Base-by-base conservation (phyloP, 1,284 basidiomycete genomes). In the Apiotrichum veenhuisii region DNA sequence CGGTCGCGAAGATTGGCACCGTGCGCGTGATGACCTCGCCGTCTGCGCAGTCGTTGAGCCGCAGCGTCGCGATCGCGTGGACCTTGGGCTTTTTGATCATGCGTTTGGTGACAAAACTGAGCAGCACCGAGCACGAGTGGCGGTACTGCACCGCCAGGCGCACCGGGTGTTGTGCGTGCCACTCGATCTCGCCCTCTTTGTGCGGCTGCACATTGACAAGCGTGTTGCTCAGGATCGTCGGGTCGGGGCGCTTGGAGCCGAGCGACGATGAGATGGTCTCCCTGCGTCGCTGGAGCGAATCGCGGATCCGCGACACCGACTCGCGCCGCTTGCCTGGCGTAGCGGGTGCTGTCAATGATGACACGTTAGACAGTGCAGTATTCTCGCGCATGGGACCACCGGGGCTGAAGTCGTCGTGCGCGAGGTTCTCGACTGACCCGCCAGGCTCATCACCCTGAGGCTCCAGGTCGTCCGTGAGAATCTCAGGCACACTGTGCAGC, bases 111-210 rank as follows among this genome's bases (percentile, higher is more conserved):
- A 68, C 51, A 41, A 77, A 68, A 1, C 62, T 64, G 36, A 78
- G 58, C n/a, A 77, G 48, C 20, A 77, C 49, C 0, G 69, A 70
- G 51, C 73, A 75, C 2, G 73, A 73, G 61, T 75, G 73, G 40
- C 76, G 69, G 60, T 77, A 78, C 59, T 71, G 57, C 12, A 75
- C 65, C 1, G 74, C 76, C 22, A 78, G 59, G 7, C 64, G 63
- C 27, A 65, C 59, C 0, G 66, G 64, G 11, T 56, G 48, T 5
- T 9, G 12, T 8, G 17, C n/a, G 26, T 3, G 12, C 49, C 49
- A 50, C 26, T 40, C 26, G 2, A 50, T 25, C 5, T 41, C 38
- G 34, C n/a, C 23, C 14, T 20, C 18, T 3, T 3, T 7, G 14
- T 43, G 23, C 8, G 42, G 3, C 20, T 26, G 20, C 5, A n/a